Base-by-base conservation (phyloP, 805 yeast species). In the Sungouiella thailandica region DNA sequence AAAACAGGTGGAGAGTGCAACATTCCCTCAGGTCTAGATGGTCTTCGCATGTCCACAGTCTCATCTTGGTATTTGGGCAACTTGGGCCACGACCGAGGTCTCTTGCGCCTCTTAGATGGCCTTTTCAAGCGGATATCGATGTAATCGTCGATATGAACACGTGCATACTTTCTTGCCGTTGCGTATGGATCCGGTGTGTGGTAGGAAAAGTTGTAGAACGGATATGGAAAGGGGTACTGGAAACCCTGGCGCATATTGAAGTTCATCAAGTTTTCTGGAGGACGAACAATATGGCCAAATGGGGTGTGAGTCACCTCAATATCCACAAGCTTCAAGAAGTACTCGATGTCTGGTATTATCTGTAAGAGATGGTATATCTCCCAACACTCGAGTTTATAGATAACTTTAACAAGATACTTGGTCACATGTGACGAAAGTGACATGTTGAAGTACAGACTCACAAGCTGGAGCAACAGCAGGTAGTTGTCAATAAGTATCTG, bases 161-260 rank as follows among this genome's bases (percentile, higher is more conserved):
- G 42, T 5, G 46, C 31, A 29, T 53, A 49, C 37, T 65, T 65
- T 15, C 41, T 47, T 13, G 48, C 46, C 8, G 50, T 49, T 5
- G 53, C 43, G 13, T 48, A 46, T 3, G 58, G 51, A 26, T 58
- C 54, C 26, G 60, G 46, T 4, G 63, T 47, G 40, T 67, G 72
- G 44, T 62, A 65, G 5, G 70, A 64, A 44, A 55, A 67, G 35
- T 66, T 66, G 47, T 66, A 67, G 37, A 65, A 67, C 23, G 72
- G 71, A 37, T 58, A 67, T 5, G 72, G 72, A 37, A 61, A 65
- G 16, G 72, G 70, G 39, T 61, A 67, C 35, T 62, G 66, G 32
- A 64, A 60, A 1, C 72, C 72, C 37, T 55, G 60, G 25, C 57
- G 49, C 60, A 67, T 54, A 16, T 55, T 49, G 31, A 55, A 55